Evolutionary conservation across 2,329 filamentous ascomycete genomes (phyloP).

Genomic region (Pyricularia grisea): DNA sequence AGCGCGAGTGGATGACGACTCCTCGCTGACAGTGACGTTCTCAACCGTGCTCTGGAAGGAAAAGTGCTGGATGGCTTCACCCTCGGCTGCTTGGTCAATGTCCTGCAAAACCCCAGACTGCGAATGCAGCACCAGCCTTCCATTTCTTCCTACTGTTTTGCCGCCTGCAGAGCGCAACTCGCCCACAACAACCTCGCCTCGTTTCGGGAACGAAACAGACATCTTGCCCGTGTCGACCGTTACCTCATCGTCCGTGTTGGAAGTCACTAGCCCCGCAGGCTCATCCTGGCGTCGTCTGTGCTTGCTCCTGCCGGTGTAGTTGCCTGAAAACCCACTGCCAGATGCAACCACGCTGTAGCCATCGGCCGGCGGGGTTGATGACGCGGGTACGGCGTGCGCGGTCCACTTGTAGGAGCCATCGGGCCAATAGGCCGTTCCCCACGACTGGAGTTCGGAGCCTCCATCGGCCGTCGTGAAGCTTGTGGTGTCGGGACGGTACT

Average conservation of each 20-base stretch:
- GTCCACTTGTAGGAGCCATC: conserved; percentile 55
- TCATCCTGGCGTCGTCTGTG: conserved; percentile 25
- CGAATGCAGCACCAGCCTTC: conserved; percentile 42
- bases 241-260: conserved; percentile 23
- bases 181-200: conserved; percentile 27
- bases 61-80: conserved; percentile 26
- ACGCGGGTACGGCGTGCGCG: conserved; percentile 39
- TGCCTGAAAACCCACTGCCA: not conserved
- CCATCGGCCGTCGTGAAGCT: conserved; percentile 3
- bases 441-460: conserved; percentile 32
- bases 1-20: conserved; percentile 12
- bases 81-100: conserved; percentile 17
- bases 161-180: conserved; percentile 28
- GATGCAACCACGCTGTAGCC: conserved; percentile 7
- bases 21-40: conserved; percentile 36
- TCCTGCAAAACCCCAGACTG: conserved; percentile 35
- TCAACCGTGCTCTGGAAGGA: conserved; percentile 40
- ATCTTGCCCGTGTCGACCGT: conserved; percentile 35
- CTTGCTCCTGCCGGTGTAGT: not conserved
- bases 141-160: conserved; percentile 32
- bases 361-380: not conserved
- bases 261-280: conserved; percentile 30
- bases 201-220: conserved; percentile 29
- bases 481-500: not conserved
- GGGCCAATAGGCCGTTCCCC: conserved; percentile 49